Conservation (phyloP, 148 eudicot species). For the Cornus controversa region DNA sequence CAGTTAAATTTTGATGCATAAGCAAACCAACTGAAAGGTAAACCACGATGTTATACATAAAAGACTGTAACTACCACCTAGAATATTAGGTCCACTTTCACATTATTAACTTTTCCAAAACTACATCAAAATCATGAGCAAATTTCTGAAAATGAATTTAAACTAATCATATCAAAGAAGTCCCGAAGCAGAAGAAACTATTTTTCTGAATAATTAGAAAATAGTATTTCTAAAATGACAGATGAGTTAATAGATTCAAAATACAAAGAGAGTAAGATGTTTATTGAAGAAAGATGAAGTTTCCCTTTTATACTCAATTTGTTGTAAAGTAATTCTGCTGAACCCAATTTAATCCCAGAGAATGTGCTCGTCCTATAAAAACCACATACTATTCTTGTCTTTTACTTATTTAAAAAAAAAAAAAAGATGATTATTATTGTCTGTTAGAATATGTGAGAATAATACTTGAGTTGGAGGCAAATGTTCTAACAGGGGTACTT, state of each 20-base stretch:
- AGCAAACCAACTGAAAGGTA: background rate
- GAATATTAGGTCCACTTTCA: background rate
- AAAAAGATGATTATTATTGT: too few species aligned
- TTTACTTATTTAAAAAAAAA: too few species aligned
- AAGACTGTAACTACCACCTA: background rate
- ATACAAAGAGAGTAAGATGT: too few species aligned
- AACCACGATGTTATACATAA: background rate
- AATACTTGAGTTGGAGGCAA: too few species aligned
- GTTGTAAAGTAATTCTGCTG: too few species aligned
- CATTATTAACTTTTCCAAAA: background rate
- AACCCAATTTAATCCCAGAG: too few species aligned
- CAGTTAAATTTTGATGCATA: slow-evolving; percentile 13
- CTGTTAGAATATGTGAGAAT: too few species aligned
- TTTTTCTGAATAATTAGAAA: background rate
- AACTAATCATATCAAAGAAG: background rate
- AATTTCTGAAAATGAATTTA: background rate
- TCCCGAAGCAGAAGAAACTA: background rate
- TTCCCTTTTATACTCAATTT: too few species aligned
- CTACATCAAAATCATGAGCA: background rate
- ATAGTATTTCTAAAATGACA: background rate
- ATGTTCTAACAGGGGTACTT: too few species aligned
- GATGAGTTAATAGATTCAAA: background rate
- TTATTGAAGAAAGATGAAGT: too few species aligned
- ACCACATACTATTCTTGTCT: too few species aligned
- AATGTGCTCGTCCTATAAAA: too few species aligned